A percentile compares a stretch with the other conserved stretches of the same genome.
These are phyloP conservation scores for Mycena olivaceomarginata DNA, from an alignment of 768 basidiomycete species.

Conservation along the genomic window DNA sequence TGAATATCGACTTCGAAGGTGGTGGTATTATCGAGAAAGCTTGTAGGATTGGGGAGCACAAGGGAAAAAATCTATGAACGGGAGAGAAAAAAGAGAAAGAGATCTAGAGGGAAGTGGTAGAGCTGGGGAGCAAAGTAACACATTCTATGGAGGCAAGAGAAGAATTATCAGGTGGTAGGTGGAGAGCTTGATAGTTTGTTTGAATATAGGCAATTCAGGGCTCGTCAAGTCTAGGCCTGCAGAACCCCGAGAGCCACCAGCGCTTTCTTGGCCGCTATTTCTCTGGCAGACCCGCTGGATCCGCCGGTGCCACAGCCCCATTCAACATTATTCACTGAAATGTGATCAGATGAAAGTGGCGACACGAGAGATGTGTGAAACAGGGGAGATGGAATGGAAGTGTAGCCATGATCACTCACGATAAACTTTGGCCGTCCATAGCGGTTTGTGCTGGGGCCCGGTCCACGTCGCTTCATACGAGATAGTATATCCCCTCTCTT, in stretches of 20 bases:
- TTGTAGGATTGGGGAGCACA: not conserved
- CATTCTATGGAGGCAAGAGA: no score
- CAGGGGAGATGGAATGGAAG: not conserved
- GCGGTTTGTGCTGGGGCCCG: constrained; percentile 49
- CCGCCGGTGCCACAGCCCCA: constrained; percentile 47
- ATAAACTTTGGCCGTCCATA: constrained; percentile 53
- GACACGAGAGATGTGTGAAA: no score
- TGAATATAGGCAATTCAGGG: no score
- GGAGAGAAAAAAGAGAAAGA: no score
- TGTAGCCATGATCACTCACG: constrained; percentile 43
- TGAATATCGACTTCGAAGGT: no score
- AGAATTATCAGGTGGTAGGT: no score
- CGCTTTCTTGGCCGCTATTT: constrained; percentile 50
- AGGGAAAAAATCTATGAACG: not conserved
- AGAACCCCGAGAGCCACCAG: not conserved
- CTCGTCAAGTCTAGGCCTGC: not conserved
- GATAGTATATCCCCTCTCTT: constrained; percentile 15
- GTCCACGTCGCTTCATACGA: constrained; percentile 32
- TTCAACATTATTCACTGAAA: constrained; percentile 47
- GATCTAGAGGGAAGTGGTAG: no score
- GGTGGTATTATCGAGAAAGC: no score
- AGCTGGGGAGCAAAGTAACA: no score
- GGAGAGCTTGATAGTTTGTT: no score
- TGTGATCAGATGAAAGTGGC: not conserved
- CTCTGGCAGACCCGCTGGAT: constrained; percentile 47